Conservation (phyloP, 1,139 yeast genomes). For the Saccharomycopsis phalli region DNA sequence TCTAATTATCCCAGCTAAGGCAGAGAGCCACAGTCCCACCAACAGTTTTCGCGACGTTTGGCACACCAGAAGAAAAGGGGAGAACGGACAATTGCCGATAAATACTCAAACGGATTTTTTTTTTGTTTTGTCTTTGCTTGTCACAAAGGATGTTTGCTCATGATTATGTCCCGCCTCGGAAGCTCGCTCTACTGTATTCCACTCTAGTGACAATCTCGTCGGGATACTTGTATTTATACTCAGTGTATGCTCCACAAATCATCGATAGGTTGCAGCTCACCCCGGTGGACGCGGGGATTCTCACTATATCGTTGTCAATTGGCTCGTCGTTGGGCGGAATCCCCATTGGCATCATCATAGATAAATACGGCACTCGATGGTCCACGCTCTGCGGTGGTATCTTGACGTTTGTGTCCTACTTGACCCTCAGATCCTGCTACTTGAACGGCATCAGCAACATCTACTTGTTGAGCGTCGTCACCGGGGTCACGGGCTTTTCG, state of each 20-base stretch:
- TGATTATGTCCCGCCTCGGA: not conserved
- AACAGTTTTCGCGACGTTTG: no score
- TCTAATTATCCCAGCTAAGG: no score
- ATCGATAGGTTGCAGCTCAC: constrained; percentile 47
- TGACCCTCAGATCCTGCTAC: constrained; percentile 31
- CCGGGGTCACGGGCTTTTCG: constrained; percentile 42
- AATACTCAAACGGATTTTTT: no score
- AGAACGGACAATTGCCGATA: no score
- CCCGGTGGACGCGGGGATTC: constrained; percentile 51
- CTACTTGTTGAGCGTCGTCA: constrained; percentile 39
- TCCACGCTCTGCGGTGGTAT: constrained; percentile 49
- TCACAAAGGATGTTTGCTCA: no score
- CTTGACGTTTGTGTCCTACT: constrained; percentile 34
- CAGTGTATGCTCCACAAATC: constrained; percentile 65
- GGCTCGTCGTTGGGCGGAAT: constrained; percentile 65
- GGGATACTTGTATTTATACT: constrained; percentile 67
- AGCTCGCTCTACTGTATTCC: constrained; percentile 11
- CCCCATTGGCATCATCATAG: constrained; percentile 60
- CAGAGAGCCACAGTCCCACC: no score
- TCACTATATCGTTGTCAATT: constrained; percentile 51
- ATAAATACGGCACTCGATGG: constrained; percentile 44
- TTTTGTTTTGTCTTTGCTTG: no score
- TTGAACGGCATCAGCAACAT: constrained; percentile 33
- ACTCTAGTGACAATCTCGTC: constrained; percentile 40
- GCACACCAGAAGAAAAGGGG: no score